Base-by-base conservation (phyloP, 2,329 filamentous ascomycete species). In the Neophaeococcomyces aloes region DNA sequence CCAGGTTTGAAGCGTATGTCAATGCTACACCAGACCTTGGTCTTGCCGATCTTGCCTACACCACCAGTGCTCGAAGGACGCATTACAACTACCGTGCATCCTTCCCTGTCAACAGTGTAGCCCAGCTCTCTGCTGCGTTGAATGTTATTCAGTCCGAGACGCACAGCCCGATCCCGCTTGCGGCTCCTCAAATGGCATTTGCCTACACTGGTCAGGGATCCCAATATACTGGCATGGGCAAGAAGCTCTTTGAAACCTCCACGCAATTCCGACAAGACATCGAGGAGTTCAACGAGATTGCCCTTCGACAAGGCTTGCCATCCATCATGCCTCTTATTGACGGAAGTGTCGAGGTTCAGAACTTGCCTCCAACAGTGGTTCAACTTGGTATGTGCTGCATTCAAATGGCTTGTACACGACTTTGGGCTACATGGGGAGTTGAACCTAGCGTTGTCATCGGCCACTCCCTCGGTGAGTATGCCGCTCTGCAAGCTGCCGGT, bases 21-120 rank as follows among this genome's bases (percentile, higher is more conserved):
- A 69, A 72, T 19, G 66, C 72, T 31, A 67, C 72, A 2, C 67
- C 74, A 4, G 68, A 69, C 1, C 44, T 59, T 0, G 71, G 74
- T 0, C 57, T 82, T 11, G 65, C 71, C 1, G 66, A 76, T 47
- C 61, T 85, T 1, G 73, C 79, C 0, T 85, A 84, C 60, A 81
- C 78, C 1, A 79, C 76, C 0, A 83, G 79, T 3, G 82, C 81
- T 11, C 61, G 70, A 27, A 64, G 68, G 2, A 56, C 61, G 7
- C 68, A 71, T 41, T 65, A 71, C 49, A 56, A 49, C 30, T 59
- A 60, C 49, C 59, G 66, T 13, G 53, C 59, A 4, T 56, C 59
- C 3, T 53, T 63, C 29, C 48, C 55, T 4, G 59, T 56, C 1
- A 49, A 59, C 11, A 56, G 56, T 15, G 36, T 63, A 4, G 33